phyloP scores from a whole-genome alignment of 2,329 filamentous ascomycete genomes.

The Penicillium sp. region DNA sequence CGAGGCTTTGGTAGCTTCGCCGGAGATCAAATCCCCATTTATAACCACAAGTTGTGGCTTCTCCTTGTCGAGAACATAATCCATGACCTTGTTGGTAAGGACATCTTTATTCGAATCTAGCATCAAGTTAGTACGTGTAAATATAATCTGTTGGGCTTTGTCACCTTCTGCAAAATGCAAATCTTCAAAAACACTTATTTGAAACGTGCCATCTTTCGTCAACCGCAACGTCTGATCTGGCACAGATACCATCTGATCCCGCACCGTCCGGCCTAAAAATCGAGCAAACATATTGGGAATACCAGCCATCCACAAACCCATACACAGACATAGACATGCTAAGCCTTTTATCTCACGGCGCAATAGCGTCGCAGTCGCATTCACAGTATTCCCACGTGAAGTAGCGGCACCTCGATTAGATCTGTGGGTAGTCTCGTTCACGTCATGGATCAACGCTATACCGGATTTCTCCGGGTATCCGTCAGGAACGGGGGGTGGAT shows the following conservation, averaged over 20 bases:
- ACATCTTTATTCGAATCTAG: conserved; percentile 49
- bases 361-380: not conserved
- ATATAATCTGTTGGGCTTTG: conserved; percentile 39
- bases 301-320: not conserved
- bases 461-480: not conserved
- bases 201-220: conserved; percentile 38
- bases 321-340: not conserved
- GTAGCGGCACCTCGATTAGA: not conserved
- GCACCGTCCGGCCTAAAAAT: not conserved
- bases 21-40: conserved; percentile 71
- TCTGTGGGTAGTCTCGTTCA: not conserved
- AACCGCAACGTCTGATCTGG: conserved; percentile 11
- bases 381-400: not conserved
- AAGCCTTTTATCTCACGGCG: not conserved
- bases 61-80: conserved; percentile 59
- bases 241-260: not conserved
- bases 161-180: conserved; percentile 70
- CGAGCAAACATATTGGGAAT: not conserved
- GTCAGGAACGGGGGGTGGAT: not conserved
- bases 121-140: not conserved
- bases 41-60: conserved; percentile 62
- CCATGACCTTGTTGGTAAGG: conserved; percentile 59
- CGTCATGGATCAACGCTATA: not conserved
- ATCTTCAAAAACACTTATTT: conserved; percentile 64
- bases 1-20: conserved; percentile 57